Evolutionary conservation across 352 stramenopile species (phyloP).

Genomic region (Pythium pyrilobum): DNA sequence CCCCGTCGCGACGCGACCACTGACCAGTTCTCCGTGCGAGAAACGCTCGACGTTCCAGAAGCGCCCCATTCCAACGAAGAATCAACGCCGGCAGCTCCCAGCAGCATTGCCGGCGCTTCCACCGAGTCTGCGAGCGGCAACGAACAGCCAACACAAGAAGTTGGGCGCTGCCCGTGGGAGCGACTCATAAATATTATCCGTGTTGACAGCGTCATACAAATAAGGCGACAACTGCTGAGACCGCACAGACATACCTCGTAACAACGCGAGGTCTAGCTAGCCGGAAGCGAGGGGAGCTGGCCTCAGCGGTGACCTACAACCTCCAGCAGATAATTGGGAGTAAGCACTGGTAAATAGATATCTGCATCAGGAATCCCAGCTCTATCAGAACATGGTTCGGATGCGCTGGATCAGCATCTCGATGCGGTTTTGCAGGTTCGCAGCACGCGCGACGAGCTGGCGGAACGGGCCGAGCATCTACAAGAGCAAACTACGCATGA

Average conservation of each 20-base stretch:
- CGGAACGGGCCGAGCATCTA: constrained; percentile 39
- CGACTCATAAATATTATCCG: constrained; percentile 13
- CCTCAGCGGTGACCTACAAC: neutral
- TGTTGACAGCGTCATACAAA: constrained; percentile 7
- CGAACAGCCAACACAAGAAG: neutral
- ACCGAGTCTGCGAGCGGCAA: no score
- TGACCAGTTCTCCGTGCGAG: neutral
- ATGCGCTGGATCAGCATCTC: constrained; percentile 28
- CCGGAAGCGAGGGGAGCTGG: neutral
- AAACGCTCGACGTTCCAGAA: no score
- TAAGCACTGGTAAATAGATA: constrained; percentile 10
- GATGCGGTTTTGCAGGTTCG: constrained; percentile 47
- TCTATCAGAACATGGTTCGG: constrained; percentile 5
- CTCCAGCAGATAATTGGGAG: neutral
- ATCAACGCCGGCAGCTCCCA: neutral
- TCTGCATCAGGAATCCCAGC: neutral
- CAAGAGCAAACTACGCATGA: neutral
- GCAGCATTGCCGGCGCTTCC: neutral
- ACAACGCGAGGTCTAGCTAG: no score
- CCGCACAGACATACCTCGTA: constrained; percentile 2
- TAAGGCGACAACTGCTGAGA: constrained; percentile 2
- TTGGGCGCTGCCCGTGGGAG: no score
- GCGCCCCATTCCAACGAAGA: neutral
- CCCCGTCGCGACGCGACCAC: no score
- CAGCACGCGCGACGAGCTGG: constrained; percentile 45